phyloP scores from a whole-genome alignment of 495 filamentous ascomycete genomes.

The Astrothelium macrocarpum region DNA sequence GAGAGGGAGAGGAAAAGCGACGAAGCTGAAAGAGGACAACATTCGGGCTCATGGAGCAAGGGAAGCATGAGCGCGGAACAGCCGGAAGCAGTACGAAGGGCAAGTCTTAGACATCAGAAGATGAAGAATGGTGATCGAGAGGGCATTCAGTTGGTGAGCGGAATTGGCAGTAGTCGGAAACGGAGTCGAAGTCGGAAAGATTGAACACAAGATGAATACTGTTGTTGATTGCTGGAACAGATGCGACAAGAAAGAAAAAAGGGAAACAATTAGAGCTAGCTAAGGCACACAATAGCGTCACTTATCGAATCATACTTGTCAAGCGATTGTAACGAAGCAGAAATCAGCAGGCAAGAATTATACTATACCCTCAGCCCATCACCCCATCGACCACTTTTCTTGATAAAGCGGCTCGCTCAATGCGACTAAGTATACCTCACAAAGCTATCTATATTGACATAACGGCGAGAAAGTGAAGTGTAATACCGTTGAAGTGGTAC shows the following conservation, averaged over 20 bases:
- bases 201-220: neutral
- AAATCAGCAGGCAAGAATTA: too few species aligned
- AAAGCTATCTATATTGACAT: too few species aligned
- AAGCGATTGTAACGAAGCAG: too few species aligned
- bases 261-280: too few species aligned
- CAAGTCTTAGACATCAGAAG: neutral
- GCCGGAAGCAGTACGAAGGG: neutral
- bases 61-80: neutral
- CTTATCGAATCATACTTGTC: too few species aligned
- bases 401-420: too few species aligned
- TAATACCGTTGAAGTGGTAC: too few species aligned
- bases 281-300: too few species aligned
- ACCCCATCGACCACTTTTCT: too few species aligned
- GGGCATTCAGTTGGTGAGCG: neutral
- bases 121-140: neutral
- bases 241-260: neutral
- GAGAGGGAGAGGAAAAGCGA: neutral
- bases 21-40: neutral
- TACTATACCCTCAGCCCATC: too few species aligned
- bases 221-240: neutral
- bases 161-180: neutral
- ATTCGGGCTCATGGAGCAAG: neutral
- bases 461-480: too few species aligned
- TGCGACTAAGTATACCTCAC: too few species aligned
- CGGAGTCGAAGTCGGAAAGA: constrained; percentile 2